Conservation (phyloP, 441 rosid genomes). For the Breynia disticha region DNA sequence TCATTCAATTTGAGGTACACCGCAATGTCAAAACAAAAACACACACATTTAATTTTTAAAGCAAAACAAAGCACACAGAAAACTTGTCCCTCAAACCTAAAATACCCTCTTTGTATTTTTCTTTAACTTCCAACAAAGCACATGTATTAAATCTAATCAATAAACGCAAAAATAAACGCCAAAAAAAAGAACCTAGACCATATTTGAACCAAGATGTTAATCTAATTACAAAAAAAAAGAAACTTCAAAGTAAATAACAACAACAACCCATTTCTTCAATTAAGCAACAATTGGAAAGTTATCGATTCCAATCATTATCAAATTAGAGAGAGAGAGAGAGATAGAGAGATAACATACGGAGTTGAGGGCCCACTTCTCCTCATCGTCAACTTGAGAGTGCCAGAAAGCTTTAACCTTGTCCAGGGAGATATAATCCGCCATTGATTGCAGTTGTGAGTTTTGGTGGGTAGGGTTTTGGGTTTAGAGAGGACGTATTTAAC, state of each 20-base stretch:
- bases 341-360: conserved; percentile 27
- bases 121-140: too few relatives aligned
- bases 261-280: not conserved
- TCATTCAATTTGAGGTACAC: not conserved
- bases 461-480: not conserved
- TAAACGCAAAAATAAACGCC: too few relatives aligned
- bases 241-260: too few relatives aligned
- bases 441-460: conserved; percentile 11
- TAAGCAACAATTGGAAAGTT: not conserved
- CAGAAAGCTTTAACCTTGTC: conserved; percentile 44
- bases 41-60: not conserved
- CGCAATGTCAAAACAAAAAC: not conserved
- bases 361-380: conserved; percentile 56
- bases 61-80: not conserved
- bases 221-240: too few relatives aligned
- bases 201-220: too few relatives aligned
- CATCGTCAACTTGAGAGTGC: conserved; percentile 56
- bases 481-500: not conserved
- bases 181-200: too few relatives aligned
- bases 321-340: not conserved
- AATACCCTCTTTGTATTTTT: too few relatives aligned
- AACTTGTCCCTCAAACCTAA: not conserved
- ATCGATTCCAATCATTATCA: too few relatives aligned
- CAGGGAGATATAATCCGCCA: conserved; percentile 44
- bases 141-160: too few relatives aligned